These are phyloP conservation scores for Triangularia verruculosa DNA, from an alignment of 2,329 filamentous ascomycete species.

Conservation along the genomic window DNA sequence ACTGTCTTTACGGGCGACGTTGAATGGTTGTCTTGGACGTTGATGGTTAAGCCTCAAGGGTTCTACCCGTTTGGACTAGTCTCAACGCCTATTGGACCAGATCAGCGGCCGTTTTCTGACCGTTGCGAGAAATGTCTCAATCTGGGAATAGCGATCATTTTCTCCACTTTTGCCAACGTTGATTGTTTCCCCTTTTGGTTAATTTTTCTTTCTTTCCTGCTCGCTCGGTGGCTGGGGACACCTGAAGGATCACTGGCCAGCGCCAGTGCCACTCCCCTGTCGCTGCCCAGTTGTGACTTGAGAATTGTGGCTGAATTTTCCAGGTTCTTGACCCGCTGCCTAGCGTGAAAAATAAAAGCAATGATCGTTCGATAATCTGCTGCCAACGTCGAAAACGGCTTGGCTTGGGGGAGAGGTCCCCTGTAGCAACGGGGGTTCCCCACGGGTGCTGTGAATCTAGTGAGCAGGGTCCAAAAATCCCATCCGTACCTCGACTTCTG, in stretches of 20 bases:
- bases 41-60: constrained; percentile 9
- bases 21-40: constrained; percentile 13
- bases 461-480: neutral
- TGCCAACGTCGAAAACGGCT: constrained; percentile 6
- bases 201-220: neutral
- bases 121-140: constrained; percentile 26
- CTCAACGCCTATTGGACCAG: constrained; percentile 12
- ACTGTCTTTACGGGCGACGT: neutral
- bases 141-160: constrained; percentile 3
- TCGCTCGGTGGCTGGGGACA: neutral
- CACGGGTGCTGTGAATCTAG: neutral
- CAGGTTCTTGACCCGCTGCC: constrained; percentile 6
- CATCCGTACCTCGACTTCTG: neutral
- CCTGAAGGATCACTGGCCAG: neutral
- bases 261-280: neutral
- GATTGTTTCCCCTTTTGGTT: neutral
- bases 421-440: neutral
- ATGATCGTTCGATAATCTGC: constrained; percentile 14
- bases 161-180: neutral
- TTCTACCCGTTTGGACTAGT: neutral
- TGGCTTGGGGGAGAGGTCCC: neutral
- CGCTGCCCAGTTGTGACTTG: neutral
- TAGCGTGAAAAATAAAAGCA: constrained; percentile 16
- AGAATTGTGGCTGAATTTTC: constrained; percentile 5
- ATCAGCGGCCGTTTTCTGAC: constrained; percentile 17